Conservation (phyloP, 2,329 filamentous ascomycete species). For the Epichloe elymi region DNA sequence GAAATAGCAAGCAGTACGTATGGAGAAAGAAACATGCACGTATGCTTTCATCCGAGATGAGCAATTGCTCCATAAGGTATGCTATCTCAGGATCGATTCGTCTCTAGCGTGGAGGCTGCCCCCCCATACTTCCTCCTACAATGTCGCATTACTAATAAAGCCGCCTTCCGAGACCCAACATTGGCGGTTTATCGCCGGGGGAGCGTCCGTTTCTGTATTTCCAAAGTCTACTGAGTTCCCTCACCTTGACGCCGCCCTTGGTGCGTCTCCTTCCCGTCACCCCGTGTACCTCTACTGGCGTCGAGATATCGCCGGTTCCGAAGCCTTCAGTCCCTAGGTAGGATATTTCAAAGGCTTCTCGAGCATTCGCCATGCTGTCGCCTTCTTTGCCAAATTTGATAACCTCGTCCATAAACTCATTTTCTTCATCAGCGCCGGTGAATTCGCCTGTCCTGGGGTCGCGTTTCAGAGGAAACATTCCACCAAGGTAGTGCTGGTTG, state of each 20-base stretch:
- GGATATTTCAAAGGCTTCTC: conserved; percentile 34
- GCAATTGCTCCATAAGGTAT: background rate
- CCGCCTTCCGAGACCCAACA: conserved; percentile 23
- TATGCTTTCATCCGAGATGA: background rate
- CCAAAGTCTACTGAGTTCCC: conserved; percentile 49
- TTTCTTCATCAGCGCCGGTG: conserved; percentile 31
- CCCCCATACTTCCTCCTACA: conserved; percentile 14
- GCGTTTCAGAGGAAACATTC: conserved; percentile 42
- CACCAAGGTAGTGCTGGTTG: conserved; percentile 47
- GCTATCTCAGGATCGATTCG: no score
- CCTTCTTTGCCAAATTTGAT: conserved; percentile 32
- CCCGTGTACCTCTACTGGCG: conserved; percentile 27
- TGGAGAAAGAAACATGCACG: no score
- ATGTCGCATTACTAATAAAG: conserved; percentile 25
- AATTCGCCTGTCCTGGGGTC: conserved; percentile 29
- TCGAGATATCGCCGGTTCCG: conserved; percentile 19
- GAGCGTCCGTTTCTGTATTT: conserved; percentile 46
- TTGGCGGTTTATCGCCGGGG: conserved; percentile 32
- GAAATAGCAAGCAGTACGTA: background rate
- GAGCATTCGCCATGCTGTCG: conserved; percentile 28
- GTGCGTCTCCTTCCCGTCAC: conserved; percentile 13
- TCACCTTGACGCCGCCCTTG: conserved; percentile 34
- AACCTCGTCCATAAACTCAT: conserved; percentile 48
- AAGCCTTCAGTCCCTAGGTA: conserved; percentile 30
- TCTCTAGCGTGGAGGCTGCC: no score